These are phyloP conservation scores for Chlorella sp. DNA, from an alignment of 139 green algal species.

Conservation along the genomic window DNA sequence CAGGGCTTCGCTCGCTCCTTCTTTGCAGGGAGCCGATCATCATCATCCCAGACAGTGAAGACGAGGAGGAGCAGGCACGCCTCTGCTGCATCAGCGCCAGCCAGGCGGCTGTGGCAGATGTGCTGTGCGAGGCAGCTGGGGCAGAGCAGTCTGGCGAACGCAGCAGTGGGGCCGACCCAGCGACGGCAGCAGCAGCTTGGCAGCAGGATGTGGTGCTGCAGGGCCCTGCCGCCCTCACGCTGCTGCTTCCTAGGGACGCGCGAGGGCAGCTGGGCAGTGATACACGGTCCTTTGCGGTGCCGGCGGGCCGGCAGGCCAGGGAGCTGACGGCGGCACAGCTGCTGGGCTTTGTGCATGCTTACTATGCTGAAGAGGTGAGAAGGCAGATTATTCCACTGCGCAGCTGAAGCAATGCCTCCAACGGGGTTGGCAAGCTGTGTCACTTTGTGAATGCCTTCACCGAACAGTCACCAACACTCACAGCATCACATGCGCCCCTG, in stretches of 20 bases:
- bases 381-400: too few relatives aligned
- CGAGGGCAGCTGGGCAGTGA: conserved; percentile 21
- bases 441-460: too few relatives aligned
- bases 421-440: too few relatives aligned
- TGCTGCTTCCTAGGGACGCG: conserved; percentile 40
- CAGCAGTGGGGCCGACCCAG: neutral
- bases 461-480: too few relatives aligned
- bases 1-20: too few relatives aligned
- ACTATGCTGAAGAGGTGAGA: conserved; percentile 1
- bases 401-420: too few relatives aligned
- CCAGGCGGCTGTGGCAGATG: neutral
- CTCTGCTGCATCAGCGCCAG: conserved; percentile 16
- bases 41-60: conserved; percentile 19
- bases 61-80: conserved; percentile 4
- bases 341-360: conserved; percentile 13
- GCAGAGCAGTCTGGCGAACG: neutral
- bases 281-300: conserved; percentile 17
- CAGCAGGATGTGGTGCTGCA: neutral
- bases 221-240: conserved; percentile 16
- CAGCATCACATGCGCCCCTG: too few relatives aligned
- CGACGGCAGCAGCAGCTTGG: neutral
- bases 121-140: neutral
- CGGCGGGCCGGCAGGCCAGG: neutral
- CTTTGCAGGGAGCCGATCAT: conserved; percentile 7
- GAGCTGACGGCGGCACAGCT: conserved; percentile 2